phyloP scores from a whole-genome alignment of 208 protist species.

The Wallacemonas sp. region DNA sequence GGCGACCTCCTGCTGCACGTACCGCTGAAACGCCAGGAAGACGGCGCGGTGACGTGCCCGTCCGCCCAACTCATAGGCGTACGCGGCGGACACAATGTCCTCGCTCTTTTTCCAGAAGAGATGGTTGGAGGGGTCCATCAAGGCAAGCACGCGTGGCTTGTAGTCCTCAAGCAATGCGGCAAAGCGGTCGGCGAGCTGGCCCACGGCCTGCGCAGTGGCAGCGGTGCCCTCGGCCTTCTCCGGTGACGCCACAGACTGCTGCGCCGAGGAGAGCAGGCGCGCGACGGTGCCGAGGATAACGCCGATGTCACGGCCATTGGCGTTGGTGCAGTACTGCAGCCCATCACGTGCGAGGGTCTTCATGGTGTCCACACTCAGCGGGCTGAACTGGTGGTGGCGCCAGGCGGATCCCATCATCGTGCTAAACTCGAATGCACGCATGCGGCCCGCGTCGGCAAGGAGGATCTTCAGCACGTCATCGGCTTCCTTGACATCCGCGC shows the following conservation, averaged over 20 bases:
- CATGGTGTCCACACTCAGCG: constrained; percentile 53
- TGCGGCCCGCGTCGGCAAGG: constrained; percentile 50
- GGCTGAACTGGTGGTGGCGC: constrained; percentile 58
- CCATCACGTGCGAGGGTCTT: constrained; percentile 41
- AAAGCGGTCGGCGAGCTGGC: constrained; percentile 47
- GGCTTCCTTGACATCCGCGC: constrained; percentile 48
- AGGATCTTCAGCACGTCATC: constrained; percentile 58
- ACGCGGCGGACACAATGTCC: constrained; percentile 64
- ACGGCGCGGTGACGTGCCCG: constrained; percentile 55
- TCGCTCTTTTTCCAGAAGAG: constrained; percentile 53
- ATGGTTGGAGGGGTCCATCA: constrained; percentile 45
- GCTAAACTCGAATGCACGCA: constrained; percentile 40
- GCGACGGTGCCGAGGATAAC: constrained; percentile 53
- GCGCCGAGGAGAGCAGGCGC: constrained; percentile 40
- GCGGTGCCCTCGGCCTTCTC: constrained; percentile 37
- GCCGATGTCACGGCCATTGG: constrained; percentile 43
- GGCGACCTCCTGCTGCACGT: constrained; percentile 41
- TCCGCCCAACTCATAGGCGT: constrained; percentile 81
- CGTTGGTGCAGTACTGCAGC: constrained; percentile 39
- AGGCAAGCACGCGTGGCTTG: constrained; percentile 45
- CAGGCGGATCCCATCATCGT: constrained; percentile 51
- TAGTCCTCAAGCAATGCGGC: constrained; percentile 70
- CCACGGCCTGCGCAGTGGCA: constrained; percentile 20
- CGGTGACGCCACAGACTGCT: constrained; percentile 4
- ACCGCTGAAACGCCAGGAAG: constrained; percentile 56